These are phyloP conservation scores for Casuarina equisetifolia DNA, from an alignment of 306 rosid genomes.

Conservation along the genomic window DNA sequence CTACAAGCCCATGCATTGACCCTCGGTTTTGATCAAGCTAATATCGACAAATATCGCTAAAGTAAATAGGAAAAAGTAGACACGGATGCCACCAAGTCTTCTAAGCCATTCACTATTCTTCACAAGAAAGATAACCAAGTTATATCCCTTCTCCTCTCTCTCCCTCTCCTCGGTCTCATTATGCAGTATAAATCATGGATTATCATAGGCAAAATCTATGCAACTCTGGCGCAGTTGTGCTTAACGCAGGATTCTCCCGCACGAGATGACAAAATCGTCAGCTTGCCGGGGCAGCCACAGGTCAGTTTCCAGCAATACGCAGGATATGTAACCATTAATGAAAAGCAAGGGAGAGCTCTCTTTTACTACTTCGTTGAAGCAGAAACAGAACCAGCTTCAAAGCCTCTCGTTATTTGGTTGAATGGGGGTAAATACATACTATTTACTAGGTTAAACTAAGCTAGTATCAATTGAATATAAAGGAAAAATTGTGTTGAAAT, in stretches of 20 bases:
- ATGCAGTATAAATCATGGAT: constrained; percentile 24
- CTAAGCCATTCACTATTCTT: too few relatives aligned
- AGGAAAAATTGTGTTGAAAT: constrained; percentile 10
- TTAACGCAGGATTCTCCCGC: constrained; percentile 2
- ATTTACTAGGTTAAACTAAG: background rate
- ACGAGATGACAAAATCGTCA: constrained; percentile 21
- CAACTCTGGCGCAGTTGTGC: constrained; percentile 20
- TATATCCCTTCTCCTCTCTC: background rate
- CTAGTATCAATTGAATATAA: background rate
- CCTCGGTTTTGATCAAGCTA: too few relatives aligned
- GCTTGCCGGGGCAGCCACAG: constrained; percentile 46
- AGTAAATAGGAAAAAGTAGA: too few relatives aligned
- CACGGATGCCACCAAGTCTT: too few relatives aligned
- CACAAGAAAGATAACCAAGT: too few relatives aligned
- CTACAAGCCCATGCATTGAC: too few relatives aligned
- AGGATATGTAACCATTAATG: constrained; percentile 39
- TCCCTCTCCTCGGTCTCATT: background rate
- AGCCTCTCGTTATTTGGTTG: constrained; percentile 60
- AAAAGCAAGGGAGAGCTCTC: constrained; percentile 33
- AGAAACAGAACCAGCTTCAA: constrained; percentile 36
- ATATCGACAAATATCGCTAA: too few relatives aligned
- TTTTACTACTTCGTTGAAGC: constrained; percentile 53
- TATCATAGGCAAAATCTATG: constrained; percentile 2
- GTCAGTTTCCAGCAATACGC: constrained; percentile 43
- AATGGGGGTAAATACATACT: constrained; percentile 50